phyloP scores from a whole-genome alignment of 2,329 filamentous ascomycete species.

The Teratosphaeria epicoccoides region DNA sequence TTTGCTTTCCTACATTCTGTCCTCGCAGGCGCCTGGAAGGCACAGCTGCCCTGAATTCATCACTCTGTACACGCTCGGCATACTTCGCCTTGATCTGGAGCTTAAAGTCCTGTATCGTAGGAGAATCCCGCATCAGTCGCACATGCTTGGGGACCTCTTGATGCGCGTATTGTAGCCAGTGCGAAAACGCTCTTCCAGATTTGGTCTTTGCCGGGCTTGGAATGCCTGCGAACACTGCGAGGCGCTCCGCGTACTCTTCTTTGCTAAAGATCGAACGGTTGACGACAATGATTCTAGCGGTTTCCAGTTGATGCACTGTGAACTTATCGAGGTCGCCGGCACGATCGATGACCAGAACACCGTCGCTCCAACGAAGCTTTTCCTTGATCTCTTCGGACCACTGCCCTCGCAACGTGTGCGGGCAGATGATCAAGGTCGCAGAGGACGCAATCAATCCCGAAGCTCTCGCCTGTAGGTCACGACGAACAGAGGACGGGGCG shows the following conservation, averaged over 20 bases:
- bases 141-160: conserved; percentile 34
- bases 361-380: conserved; percentile 28
- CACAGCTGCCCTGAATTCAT: conserved; percentile 28
- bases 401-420: conserved; percentile 44
- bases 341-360: conserved; percentile 35
- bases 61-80: conserved; percentile 20
- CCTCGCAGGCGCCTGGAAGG: conserved; percentile 29
- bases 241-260: conserved; percentile 37
- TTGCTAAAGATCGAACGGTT: conserved; percentile 41
- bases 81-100: conserved; percentile 15
- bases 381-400: conserved; percentile 47
- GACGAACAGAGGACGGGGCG: not conserved
- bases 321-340: conserved; percentile 30
- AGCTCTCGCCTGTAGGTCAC: conserved; percentile 3
- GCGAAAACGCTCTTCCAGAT: conserved; percentile 37
- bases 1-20: conserved; percentile 11
- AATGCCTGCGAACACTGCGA: conserved; percentile 42
- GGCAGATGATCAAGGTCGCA: conserved; percentile 52
- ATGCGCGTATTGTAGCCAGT: conserved; percentile 43
- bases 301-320: conserved; percentile 35
- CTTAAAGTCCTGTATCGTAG: conserved; percentile 25
- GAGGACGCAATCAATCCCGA: conserved; percentile 34
- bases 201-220: conserved; percentile 30
- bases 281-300: conserved; percentile 46
- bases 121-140: conserved; percentile 19